Evolutionary conservation across 306 rosid species (phyloP).

Genomic region (Canavalia gladiata): DNA sequence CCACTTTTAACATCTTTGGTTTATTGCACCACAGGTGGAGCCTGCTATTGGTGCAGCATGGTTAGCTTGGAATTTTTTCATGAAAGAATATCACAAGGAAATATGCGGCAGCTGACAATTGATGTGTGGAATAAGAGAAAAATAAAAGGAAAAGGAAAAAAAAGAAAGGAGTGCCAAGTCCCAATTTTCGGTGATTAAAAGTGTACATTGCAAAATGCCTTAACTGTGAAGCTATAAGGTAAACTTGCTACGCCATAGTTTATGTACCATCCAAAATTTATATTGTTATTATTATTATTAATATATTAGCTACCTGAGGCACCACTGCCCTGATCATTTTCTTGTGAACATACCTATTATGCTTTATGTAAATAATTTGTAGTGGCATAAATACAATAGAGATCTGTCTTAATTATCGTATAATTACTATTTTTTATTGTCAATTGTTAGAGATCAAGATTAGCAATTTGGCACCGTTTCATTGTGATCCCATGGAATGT

Average conservation of each 20-base stretch:
- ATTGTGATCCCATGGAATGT: neutral
- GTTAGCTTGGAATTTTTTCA: constrained; percentile 84
- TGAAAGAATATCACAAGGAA: constrained; percentile 66
- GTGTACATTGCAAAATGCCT: neutral
- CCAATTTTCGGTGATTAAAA: constrained; percentile 28
- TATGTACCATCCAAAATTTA: constrained; percentile 25
- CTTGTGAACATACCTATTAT: constrained; percentile 18
- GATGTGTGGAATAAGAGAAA: constrained; percentile 11
- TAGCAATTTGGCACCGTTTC: neutral
- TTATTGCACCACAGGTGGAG: constrained; percentile 70
- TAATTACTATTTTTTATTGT: neutral
- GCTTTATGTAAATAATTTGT: constrained; percentile 41
- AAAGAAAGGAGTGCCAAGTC: neutral
- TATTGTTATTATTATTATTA: neutral
- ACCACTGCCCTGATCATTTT: constrained; percentile 9
- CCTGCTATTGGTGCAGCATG: constrained; percentile 97
- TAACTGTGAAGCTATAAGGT: constrained; percentile 23
- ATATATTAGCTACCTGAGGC: constrained; percentile 16
- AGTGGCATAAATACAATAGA: constrained; percentile 20
- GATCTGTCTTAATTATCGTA: neutral
- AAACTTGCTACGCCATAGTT: constrained; percentile 26
- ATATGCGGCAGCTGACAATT: constrained; percentile 53
- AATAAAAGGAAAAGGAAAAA: neutral
- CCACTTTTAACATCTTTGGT: constrained; percentile 20
- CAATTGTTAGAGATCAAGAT: constrained; percentile 6